phyloP scores from a whole-genome alignment of 371 early-diverging fungal genomes.

The Saksenaea vasiformis region DNA sequence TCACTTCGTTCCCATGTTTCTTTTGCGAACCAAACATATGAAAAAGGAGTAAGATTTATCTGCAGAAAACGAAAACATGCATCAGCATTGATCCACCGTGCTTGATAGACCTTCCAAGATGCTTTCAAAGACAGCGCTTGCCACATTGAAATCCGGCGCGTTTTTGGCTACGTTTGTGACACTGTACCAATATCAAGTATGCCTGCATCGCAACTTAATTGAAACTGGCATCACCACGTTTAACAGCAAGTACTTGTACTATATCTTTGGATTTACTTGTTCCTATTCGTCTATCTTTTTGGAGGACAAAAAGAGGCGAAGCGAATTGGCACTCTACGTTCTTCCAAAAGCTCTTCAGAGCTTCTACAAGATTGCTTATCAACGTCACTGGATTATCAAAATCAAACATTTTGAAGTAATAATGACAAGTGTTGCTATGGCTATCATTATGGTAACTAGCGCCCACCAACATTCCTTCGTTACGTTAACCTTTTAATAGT shows the following conservation, averaged over 20 bases:
- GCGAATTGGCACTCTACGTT: slow-evolving; percentile 72
- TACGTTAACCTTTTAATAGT: slow-evolving; percentile 25
- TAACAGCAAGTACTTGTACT: slow-evolving; percentile 69
- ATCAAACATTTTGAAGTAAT: slow-evolving; percentile 59
- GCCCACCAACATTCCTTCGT: background rate
- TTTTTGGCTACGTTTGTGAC: slow-evolving; percentile 67
- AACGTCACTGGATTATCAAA: slow-evolving; percentile 60
- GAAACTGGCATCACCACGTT: slow-evolving; percentile 31
- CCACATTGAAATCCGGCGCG: slow-evolving; percentile 60
- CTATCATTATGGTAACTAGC: slow-evolving; percentile 51
- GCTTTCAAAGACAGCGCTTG: slow-evolving; percentile 48
- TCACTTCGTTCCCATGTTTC: slow-evolving; percentile 70
- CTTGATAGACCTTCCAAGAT: slow-evolving; percentile 46
- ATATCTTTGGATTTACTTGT: slow-evolving; percentile 57
- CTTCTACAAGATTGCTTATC: slow-evolving; percentile 59
- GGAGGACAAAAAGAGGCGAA: slow-evolving; percentile 68
- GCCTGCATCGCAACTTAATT: slow-evolving; percentile 59
- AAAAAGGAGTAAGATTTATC: slow-evolving; percentile 51
- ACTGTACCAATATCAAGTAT: slow-evolving; percentile 62
- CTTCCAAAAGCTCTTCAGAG: slow-evolving; percentile 63
- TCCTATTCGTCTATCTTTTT: slow-evolving; percentile 63
- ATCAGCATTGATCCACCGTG: background rate
- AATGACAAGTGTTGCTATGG: slow-evolving; percentile 54
- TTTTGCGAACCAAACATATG: slow-evolving; percentile 58
- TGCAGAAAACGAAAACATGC: background rate